Base-by-base conservation (phyloP, 495 filamentous ascomycete genomes). In the Aspergillus egyptiacus region DNA sequence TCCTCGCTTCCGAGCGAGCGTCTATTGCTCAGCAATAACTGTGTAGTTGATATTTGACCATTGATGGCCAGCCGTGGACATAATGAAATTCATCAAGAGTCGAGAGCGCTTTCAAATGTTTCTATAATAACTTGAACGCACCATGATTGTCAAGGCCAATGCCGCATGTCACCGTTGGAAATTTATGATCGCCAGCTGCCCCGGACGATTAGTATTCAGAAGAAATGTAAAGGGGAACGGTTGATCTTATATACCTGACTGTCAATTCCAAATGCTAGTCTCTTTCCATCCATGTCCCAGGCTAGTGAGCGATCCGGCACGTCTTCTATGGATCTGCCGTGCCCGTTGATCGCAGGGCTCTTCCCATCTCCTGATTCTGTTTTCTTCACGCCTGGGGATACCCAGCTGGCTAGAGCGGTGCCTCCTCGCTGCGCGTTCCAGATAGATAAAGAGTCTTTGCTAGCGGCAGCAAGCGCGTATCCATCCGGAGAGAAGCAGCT, bases 251-350 rank as follows among this genome's bases (percentile, higher is more conserved):
- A 56, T 73, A 90, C 87, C 69, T 81, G 73, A 52, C 78, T 82
- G 48, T 81, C 81, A 19, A 82, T 73, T 14, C 86, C 84, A 60
- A 84, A 86, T 1, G 83, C 86, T 48, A 95, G 72, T 58, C 79
- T 83, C 55, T 84, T 80, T 2, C 86, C 85, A 61, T 87, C 79
- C 0, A 76, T 72, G 67, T 91, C 85, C 88, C 88, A 95, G 37
- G 78, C 76, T 15, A 91, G 59, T 48, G 78, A 82, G 32, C 82
- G 76, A 53, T 67, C 62, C 4, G 54, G 56, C 24, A 61, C 51
- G 1, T 58, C 46, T 3, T 64, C 55, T 18, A 48, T 14, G 40
- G 48, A 65, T n/a, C 69, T 70, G 50, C 73, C 72, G 18, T 70
- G 70, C 37, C 66, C 70, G 50, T 70, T 74, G 10, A 63, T 54